Evolutionary conservation across 202 grass and related monocot genomes (phyloP).

Genomic region (Hordeum pubiflorum): DNA sequence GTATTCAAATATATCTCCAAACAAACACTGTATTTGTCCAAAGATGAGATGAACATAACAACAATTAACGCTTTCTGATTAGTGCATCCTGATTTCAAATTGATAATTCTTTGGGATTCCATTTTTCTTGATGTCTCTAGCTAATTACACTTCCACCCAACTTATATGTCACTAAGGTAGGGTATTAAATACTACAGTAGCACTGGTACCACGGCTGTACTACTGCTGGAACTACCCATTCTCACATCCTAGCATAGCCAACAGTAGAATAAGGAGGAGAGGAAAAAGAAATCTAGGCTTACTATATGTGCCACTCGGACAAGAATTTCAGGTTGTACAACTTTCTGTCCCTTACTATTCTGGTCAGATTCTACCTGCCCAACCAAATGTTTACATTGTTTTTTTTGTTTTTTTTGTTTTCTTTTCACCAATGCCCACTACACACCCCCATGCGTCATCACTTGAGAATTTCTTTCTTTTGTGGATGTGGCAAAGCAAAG

Average conservation of each 20-base stretch:
- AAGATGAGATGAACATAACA: background rate
- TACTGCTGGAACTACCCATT: constrained; percentile 5
- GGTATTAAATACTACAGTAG: constrained; percentile 20
- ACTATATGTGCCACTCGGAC: constrained; percentile 34
- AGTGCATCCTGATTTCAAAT: background rate
- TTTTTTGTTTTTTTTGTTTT: background rate
- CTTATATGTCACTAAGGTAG: constrained; percentile 3
- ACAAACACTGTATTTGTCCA: background rate
- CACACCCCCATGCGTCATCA: background rate
- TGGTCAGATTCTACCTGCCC: constrained; percentile 33
- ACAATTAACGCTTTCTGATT: background rate
- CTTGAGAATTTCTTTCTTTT: background rate
- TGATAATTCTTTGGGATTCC: background rate
- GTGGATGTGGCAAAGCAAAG: background rate
- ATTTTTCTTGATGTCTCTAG: background rate
- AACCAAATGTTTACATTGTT: constrained; percentile 19
- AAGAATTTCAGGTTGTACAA: constrained; percentile 33
- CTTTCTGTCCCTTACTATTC: constrained; percentile 49
- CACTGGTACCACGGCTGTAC: background rate
- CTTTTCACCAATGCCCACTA: background rate
- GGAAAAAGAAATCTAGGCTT: constrained; percentile 41
- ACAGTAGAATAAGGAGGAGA: constrained; percentile 19
- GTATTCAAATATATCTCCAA: background rate
- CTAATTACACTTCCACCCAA: background rate
- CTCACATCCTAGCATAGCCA: background rate